Evolutionary conservation across 2,329 filamentous ascomycete species (phyloP), one percentile per base, ranked within the genome.

Genomic region (Myriosclerotinia curreyana): DNA sequence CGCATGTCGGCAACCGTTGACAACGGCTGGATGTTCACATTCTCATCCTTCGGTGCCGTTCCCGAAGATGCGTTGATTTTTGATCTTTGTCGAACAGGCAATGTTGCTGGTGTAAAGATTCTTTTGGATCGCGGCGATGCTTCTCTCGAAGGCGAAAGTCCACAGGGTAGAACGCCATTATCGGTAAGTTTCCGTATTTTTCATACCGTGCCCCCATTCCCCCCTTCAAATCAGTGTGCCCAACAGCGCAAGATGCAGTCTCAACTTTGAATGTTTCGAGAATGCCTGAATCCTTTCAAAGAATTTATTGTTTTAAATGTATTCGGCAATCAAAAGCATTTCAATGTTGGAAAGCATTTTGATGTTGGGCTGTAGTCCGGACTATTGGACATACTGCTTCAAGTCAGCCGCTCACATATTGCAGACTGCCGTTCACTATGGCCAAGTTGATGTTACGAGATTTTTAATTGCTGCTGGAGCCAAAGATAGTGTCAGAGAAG

Each of bases 51-150:
- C 28, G 34, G 22, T 15, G 58, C 46, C 8, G 34, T 34, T 42
- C 58, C 58, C 3, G 22, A 60, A 7, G 58, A 60, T 40, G 22
- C 58, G 7, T 38, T 60, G n/a, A 51, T 51, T 3, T 60, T 60
- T 38, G 58, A 60, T n/a, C 46, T 42, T 28, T 60, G 58, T 25
- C 46, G 46, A 49, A 46, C 38, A n/a, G 48, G 48, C 9, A 60
- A 31, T 51, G 46, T 51, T n/a, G 58, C 58, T 20, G 58, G 58
- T n/a, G n/a, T 60, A n/a, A 60, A 51, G 5, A 60, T 60, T 9
- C 46, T 60, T 15, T n/a, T 60, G 25, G 22, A 42, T 34, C 58
- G 58, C 40, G 46, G 44, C 12, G 46, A 60, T n/a, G 58, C 44
- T 28, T 60, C 31, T 7, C 22, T 60, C 4, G 34, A 60, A 8